These are phyloP conservation scores for Cylindrotheca fusiformis DNA, from an alignment of 108 stramenopile species.

Conservation along the genomic window DNA sequence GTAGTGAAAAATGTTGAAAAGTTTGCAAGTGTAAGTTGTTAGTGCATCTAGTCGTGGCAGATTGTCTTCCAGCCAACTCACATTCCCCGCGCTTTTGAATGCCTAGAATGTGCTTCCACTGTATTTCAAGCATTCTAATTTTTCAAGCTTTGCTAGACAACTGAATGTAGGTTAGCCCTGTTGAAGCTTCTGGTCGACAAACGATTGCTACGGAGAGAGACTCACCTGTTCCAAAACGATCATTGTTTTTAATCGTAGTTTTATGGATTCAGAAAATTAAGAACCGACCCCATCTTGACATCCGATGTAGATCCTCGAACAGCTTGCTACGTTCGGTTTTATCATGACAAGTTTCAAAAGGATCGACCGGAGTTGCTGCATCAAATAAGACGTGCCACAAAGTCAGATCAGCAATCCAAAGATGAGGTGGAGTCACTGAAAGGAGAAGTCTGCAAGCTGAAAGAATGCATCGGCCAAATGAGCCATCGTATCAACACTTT, in stretches of 20 bases:
- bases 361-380: conserved; percentile 60
- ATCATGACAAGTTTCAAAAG: conserved; percentile 72
- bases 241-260: neutral
- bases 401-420: conserved; percentile 65
- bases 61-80: too few species aligned
- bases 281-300: conserved; percentile 63
- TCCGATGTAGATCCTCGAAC: conserved; percentile 59
- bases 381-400: conserved; percentile 66
- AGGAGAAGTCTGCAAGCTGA: conserved; percentile 42
- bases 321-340: conserved; percentile 60
- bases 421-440: conserved; percentile 65
- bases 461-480: conserved; percentile 30
- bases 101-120: conserved; percentile 47
- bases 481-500: conserved; percentile 27
- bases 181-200: neutral
- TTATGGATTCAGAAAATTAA: conserved; percentile 62
- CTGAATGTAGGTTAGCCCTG: conserved; percentile 44
- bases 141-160: conserved; percentile 73
- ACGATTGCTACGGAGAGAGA: neutral
- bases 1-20: conserved; percentile 70
- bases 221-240: neutral
- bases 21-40: conserved; percentile 46
- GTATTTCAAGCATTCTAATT: conserved; percentile 79
- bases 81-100: too few species aligned
- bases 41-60: too few species aligned